phyloP scores from a whole-genome alignment of 2,329 filamentous ascomycete genomes.

The Tolypocladium capitatum region DNA sequence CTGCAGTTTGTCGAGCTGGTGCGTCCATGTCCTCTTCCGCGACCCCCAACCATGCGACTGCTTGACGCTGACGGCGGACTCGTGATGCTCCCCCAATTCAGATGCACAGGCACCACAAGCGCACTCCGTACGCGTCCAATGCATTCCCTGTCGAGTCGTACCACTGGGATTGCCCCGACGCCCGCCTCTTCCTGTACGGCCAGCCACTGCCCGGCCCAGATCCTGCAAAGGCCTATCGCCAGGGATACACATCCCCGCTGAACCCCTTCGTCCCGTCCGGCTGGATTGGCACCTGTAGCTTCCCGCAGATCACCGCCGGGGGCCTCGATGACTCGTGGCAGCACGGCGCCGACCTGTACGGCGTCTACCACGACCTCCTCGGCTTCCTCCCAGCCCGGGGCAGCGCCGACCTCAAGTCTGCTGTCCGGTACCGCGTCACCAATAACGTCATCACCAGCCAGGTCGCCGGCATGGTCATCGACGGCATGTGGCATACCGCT shows the following conservation, averaged over 20 bases:
- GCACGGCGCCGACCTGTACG: constrained; percentile 64
- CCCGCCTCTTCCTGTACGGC: constrained; percentile 57
- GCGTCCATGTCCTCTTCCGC: constrained; percentile 16
- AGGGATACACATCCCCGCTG: constrained; percentile 42
- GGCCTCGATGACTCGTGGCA: constrained; percentile 63
- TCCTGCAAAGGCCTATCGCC: constrained; percentile 50
- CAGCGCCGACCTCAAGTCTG: constrained; percentile 24
- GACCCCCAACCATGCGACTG: no score
- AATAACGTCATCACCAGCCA: constrained; percentile 75
- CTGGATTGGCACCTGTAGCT: constrained; percentile 63
- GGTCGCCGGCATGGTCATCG: constrained; percentile 61
- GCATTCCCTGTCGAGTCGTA: constrained; percentile 63
- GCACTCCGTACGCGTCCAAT: constrained; percentile 68
- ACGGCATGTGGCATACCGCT: constrained; percentile 49
- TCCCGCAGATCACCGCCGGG: constrained; percentile 63
- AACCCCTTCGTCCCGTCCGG: constrained; percentile 57
- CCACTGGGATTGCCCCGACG: constrained; percentile 58
- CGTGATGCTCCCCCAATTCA: constrained; percentile 13
- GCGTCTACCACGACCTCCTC: constrained; percentile 60
- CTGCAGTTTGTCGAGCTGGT: constrained; percentile 66
- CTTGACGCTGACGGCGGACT: neutral
- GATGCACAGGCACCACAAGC: constrained; percentile 76
- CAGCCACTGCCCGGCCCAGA: constrained; percentile 37
- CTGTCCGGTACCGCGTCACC: constrained; percentile 57
- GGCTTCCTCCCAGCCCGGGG: constrained; percentile 47